A percentile compares a stretch with the other conserved stretches of the same genome.
phyloP scores from a whole-genome alignment of 495 filamentous ascomycete genomes.

The Lophiostoma macrostomum region DNA sequence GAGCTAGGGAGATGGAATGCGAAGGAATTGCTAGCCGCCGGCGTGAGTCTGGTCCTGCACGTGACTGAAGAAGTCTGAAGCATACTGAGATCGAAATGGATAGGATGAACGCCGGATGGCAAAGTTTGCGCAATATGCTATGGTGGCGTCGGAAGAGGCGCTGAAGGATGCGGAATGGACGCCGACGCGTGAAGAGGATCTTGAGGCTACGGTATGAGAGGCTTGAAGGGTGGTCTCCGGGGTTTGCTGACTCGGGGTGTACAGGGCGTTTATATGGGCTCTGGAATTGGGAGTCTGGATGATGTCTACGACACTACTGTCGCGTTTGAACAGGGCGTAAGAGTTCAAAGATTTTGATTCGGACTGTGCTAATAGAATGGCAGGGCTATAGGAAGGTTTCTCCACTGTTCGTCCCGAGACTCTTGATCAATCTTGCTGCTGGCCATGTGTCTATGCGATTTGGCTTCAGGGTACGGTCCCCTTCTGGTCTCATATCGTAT shows the following conservation, averaged over 20 bases:
- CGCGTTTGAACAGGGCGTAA: conserved; percentile 68
- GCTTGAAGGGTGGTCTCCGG: not conserved
- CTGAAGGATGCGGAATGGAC: conserved; percentile 79
- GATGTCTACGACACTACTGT: conserved; percentile 82
- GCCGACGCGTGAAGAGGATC: conserved; percentile 58
- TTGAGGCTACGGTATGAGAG: conserved; percentile 59
- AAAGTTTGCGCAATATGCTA: conserved; percentile 84
- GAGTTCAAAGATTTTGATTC: not conserved
- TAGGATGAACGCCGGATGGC: conserved; percentile 84
- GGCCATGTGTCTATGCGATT: conserved; percentile 92
- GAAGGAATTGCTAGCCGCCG: conserved; percentile 65
- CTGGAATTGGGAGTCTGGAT: conserved; percentile 90
- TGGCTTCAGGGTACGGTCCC: conserved; percentile 63
- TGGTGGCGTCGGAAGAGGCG: conserved; percentile 84
- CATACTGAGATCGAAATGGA: conserved; percentile 1
- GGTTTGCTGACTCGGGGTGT: not conserved
- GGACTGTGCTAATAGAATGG: not conserved
- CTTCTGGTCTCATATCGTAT: not conserved
- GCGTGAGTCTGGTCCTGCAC: conserved; percentile 43
- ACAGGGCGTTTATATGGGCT: conserved; percentile 89
- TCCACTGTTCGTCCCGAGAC: conserved; percentile 84
- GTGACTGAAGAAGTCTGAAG: not conserved
- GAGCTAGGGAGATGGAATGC: conserved; percentile 65
- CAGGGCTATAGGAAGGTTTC: conserved; percentile 90
- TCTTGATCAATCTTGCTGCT: conserved; percentile 91